Percentiles rank a stretch among this genome's conserved stretches.
Evolutionary conservation across 2,329 filamentous ascomycete species (phyloP).

Genomic region (Ophiostoma ulmi): DNA sequence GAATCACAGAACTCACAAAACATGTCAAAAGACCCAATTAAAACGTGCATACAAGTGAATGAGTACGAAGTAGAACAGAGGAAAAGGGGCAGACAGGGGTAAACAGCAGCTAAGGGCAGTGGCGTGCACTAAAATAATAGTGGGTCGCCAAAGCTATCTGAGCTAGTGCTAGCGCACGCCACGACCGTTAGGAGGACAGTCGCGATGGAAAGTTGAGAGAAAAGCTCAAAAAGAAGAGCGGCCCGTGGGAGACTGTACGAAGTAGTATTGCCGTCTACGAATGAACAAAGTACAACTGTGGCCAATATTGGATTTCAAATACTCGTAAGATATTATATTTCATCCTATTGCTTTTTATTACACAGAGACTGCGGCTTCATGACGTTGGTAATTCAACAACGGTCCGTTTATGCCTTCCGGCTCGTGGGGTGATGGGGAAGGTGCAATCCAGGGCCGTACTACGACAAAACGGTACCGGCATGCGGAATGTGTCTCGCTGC

Average conservation of each 20-base stretch:
- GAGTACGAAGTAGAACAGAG: background rate
- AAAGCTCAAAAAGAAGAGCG: background rate
- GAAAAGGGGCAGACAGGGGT: slow-evolving; percentile 18
- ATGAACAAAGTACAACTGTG: background rate
- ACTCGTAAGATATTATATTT: background rate
- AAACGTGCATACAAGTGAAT: background rate
- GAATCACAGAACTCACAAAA: background rate
- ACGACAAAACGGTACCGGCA: background rate
- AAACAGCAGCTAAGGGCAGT: background rate
- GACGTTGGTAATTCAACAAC: background rate
- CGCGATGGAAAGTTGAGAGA: background rate
- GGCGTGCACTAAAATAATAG: background rate
- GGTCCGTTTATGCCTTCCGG: background rate
- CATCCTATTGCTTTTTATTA: background rate
- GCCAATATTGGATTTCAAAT: background rate
- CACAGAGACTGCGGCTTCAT: background rate
- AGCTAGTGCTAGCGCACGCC: slow-evolving; percentile 1
- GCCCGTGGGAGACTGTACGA: background rate
- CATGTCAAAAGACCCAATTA: background rate
- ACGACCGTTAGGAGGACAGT: background rate
- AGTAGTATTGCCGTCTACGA: background rate
- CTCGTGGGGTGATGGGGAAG: background rate
- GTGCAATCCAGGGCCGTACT: background rate
- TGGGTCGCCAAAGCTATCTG: background rate
- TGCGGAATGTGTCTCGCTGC: background rate